Percentiles rank a stretch among this genome's conserved stretches.
phyloP scores from a whole-genome alignment of 2,329 filamentous ascomycete genomes.

The Cordyceps tenuipes region DNA sequence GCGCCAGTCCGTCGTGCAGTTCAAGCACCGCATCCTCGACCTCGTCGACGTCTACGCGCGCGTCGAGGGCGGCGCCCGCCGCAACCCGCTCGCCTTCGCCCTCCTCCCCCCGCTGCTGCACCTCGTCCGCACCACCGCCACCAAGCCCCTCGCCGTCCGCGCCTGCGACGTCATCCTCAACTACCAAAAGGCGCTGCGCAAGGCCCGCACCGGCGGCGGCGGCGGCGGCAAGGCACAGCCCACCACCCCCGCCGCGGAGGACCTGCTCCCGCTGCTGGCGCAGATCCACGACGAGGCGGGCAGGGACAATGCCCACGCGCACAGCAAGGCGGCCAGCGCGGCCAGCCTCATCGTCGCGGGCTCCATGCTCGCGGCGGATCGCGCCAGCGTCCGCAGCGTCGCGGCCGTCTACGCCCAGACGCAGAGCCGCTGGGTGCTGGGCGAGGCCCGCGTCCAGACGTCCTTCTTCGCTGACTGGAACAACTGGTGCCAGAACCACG shows the following conservation, averaged over 20 bases:
- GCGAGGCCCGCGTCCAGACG: slow-evolving; percentile 51
- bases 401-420: slow-evolving; percentile 58
- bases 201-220: slow-evolving; percentile 33
- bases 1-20: slow-evolving; percentile 81
- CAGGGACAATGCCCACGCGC: slow-evolving; percentile 57
- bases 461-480: slow-evolving; percentile 65
- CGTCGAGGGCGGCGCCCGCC: slow-evolving; percentile 51
- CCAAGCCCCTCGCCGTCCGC: slow-evolving; percentile 67
- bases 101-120: slow-evolving; percentile 69
- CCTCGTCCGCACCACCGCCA: slow-evolving; percentile 66
- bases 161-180: slow-evolving; percentile 63
- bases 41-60: slow-evolving; percentile 78
- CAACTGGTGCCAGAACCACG: slow-evolving; percentile 58
- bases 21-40: slow-evolving; percentile 90
- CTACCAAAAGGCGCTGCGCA: slow-evolving; percentile 61
- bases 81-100: slow-evolving; percentile 55
- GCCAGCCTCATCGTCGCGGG: slow-evolving; percentile 61
- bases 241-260: slow-evolving; percentile 29
- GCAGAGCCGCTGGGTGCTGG: slow-evolving; percentile 48
- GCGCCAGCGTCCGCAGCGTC: slow-evolving; percentile 43
- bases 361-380: slow-evolving; percentile 48
- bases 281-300: slow-evolving; percentile 61
- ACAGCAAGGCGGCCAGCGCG: slow-evolving; percentile 66
- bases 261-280: slow-evolving; percentile 50
- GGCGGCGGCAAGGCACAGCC: slow-evolving; percentile 22